Base-by-base conservation (phyloP, 2,329 filamentous ascomycete species). In the Aspergillus pseudoviridinutans region DNA sequence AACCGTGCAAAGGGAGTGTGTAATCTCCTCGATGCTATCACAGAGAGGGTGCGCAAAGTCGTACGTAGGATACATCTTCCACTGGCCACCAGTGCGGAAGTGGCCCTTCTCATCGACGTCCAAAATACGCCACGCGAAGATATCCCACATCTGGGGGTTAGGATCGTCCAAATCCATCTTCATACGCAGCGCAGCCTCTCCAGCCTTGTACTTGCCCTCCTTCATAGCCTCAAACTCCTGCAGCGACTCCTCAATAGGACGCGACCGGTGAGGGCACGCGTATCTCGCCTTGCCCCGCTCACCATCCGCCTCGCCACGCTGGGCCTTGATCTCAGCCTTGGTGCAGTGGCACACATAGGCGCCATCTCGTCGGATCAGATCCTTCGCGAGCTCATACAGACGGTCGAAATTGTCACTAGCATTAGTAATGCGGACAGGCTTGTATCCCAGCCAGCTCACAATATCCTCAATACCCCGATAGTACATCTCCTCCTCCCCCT, bases 131-230 rank as follows among this genome's bases (percentile, higher is more conserved):
- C 96, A 97, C 17, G 93, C 93, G 1, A 90, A 90, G 54, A 96
- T 78, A 79, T 97, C 93, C 93, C 93, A 97, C 90, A 96, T 92
- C 75, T 96, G 91, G 6, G 92, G 92, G 72, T 97, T 97, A 29
- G 88, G 87, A 66, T 88, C 87, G 52, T 85, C 84, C n/a, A 87
- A 66, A 62, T 91, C 84, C 80, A 96, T 91, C 79, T 96, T 96
- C 92, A 97, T 97, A 60, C 93, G 87, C 54, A 97, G 79, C 67
- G 91, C 89, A 1, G 91, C 93, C 72, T 91, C 87, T 67, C 87
- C 86, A 1, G 91, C 87, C 72, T 89, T 87, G 76, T 97, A 97
- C 75, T 93, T 90, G 22, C 93, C 93, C 69, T 95, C 91, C 53
- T 87, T 83, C 93, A 97, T 66, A 10, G 64, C 64, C 29, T 63